Evolutionary conservation across 2,329 filamentous ascomycete species (phyloP).

Genomic region (Aspergillus japonicus): DNA sequence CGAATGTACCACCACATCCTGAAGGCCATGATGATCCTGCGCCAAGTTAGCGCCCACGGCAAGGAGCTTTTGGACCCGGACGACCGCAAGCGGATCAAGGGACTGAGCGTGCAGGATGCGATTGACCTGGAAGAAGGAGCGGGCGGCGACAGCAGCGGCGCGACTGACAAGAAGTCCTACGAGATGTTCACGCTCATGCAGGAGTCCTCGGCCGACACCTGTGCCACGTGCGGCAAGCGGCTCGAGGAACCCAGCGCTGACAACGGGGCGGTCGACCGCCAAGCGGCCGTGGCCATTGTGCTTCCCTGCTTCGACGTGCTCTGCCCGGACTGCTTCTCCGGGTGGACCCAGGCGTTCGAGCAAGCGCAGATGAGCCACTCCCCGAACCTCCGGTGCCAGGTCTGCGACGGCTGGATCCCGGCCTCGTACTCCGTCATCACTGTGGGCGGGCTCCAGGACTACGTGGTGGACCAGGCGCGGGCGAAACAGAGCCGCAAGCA

Average conservation of each 20-base stretch:
- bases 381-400: slow-evolving; percentile 59
- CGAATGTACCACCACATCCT: slow-evolving; percentile 92
- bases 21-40: slow-evolving; percentile 83
- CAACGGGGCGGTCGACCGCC: slow-evolving; percentile 53
- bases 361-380: slow-evolving; percentile 36
- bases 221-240: slow-evolving; percentile 66
- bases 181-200: slow-evolving; percentile 82
- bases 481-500: slow-evolving; percentile 53
- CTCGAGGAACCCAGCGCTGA: slow-evolving; percentile 56
- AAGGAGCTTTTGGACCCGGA: slow-evolving; percentile 82
- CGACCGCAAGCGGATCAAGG: slow-evolving; percentile 76
- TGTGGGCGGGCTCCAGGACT: slow-evolving; percentile 53
- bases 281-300: slow-evolving; percentile 65
- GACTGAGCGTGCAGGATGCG: slow-evolving; percentile 77
- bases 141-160: slow-evolving; percentile 55
- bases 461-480: slow-evolving; percentile 57
- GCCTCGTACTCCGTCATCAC: slow-evolving; percentile 68
- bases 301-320: slow-evolving; percentile 85
- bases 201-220: slow-evolving; percentile 74
- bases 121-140: slow-evolving; percentile 85
- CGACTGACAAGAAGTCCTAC: slow-evolving; percentile 73
- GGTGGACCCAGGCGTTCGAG: slow-evolving; percentile 56
- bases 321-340: slow-evolving; percentile 69
- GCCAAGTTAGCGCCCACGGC: slow-evolving; percentile 91
- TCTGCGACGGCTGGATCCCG: slow-evolving; percentile 65